Conservation (phyloP, 495 filamentous ascomycete species). For the Penicillium antarcticum region DNA sequence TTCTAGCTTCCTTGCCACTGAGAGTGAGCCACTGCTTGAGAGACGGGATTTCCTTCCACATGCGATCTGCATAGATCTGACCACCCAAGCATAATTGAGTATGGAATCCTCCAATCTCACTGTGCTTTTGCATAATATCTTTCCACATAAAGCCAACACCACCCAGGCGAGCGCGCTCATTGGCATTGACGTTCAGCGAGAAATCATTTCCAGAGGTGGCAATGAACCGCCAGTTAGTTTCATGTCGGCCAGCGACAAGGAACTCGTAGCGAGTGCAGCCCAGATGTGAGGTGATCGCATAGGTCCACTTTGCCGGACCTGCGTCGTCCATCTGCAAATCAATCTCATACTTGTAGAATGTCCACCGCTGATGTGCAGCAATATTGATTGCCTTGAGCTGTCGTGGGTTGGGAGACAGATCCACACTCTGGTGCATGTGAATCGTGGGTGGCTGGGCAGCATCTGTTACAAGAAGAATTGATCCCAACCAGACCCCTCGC, state of each 20-base stretch:
- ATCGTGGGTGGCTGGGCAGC: conserved; percentile 93
- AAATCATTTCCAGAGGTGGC: conserved; percentile 96
- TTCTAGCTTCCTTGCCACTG: conserved; percentile 86
- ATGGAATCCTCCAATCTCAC: conserved; percentile 94
- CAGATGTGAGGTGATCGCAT: conserved; percentile 94
- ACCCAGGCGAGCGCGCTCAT: conserved; percentile 78
- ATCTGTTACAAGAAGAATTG: conserved; percentile 81
- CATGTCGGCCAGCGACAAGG: conserved; percentile 85
- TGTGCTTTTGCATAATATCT: conserved; percentile 95
- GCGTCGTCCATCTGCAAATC: conserved; percentile 87
- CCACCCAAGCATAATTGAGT: conserved; percentile 86
- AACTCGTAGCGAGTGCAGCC: conserved; percentile 98
- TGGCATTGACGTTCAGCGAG: conserved; percentile 76
- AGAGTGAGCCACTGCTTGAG: conserved; percentile 92
- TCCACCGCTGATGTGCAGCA: conserved; percentile 85
- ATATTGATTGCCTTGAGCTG: conserved; percentile 85
- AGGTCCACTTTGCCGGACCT: conserved; percentile 87
- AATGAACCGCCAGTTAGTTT: conserved; percentile 95
- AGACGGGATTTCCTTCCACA: conserved; percentile 94
- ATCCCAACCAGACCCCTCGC: conserved; percentile 83
- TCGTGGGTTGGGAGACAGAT: conserved; percentile 88
- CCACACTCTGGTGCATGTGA: conserved; percentile 87
- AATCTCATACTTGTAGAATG: conserved; percentile 93
- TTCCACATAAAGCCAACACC: conserved; percentile 98
- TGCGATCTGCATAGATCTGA: conserved; percentile 91